These are phyloP conservation scores for Coemansia reversa DNA, from an alignment of 192 early-diverging fungal species.

Conservation along the genomic window DNA sequence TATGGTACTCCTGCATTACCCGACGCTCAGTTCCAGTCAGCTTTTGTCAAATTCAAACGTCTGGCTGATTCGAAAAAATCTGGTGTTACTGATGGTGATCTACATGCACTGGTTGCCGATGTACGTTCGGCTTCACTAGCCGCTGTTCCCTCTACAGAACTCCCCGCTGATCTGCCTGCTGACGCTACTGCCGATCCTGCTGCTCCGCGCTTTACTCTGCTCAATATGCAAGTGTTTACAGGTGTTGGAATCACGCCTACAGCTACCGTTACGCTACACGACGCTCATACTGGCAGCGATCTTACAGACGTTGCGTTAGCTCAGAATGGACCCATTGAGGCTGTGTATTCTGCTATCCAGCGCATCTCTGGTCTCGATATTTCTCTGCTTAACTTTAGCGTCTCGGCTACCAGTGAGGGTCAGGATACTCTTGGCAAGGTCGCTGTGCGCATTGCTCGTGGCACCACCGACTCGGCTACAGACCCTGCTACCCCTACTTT, in stretches of 20 bases:
- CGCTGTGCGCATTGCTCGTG: constrained; percentile 71
- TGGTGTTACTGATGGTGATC: constrained; percentile 83
- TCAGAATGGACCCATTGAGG: constrained; percentile 81
- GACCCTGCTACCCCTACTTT: constrained; percentile 30
- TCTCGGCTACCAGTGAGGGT: constrained; percentile 83
- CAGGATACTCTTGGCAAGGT: constrained; percentile 88
- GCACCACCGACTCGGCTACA: constrained; percentile 59
- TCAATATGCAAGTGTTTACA: constrained; percentile 76
- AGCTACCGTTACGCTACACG: constrained; percentile 75
- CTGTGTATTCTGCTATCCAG: constrained; percentile 87
- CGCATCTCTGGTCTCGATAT: constrained; percentile 73
- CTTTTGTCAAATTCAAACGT: constrained; percentile 87
- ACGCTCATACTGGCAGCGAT: constrained; percentile 52
- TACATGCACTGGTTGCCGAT: constrained; percentile 83
- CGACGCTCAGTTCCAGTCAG: constrained; percentile 67
- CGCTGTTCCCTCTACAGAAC: neutral
- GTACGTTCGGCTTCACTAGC: constrained; percentile 54
- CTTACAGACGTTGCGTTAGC: constrained; percentile 77
- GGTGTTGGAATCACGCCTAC: constrained; percentile 73
- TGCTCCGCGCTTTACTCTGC: constrained; percentile 59
- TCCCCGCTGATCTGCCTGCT: constrained; percentile 3
- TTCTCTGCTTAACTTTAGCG: constrained; percentile 80
- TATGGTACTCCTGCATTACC: constrained; percentile 62
- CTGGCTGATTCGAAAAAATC: constrained; percentile 89
- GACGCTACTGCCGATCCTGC: constrained; percentile 4